Base-by-base conservation (phyloP, 2,329 filamentous ascomycete species). In the Gliomastix tumulicola region DNA sequence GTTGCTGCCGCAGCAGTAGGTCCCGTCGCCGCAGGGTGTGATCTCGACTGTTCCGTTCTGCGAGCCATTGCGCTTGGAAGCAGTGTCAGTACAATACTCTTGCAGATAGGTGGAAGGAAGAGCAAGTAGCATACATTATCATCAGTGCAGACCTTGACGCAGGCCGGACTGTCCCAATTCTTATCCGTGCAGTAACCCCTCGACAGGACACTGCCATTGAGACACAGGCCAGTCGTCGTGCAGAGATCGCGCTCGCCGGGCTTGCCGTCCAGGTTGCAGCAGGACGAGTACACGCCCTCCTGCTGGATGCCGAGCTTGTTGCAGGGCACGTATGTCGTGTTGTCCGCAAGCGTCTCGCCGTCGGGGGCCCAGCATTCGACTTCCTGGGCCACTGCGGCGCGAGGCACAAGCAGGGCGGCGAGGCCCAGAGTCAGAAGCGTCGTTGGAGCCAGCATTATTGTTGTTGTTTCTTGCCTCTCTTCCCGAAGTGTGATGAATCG, bases 231-330 rank as follows among this genome's bases (percentile, higher is more conserved):
- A 5, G 44, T 46, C 3, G 48, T 39, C 4, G 50, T 45, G 43
- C 55, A 57, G 18, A 49, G 37, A 31, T 57, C 53, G 25, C 52
- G 44, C 21, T 44, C 32, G 1, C 23, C 35, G 2, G 45, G 22
- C 4, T 43, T 36, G 15, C 52, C 53, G 34, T 54, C 50, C 3
- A 57, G 40, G 11, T 44, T 44, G 35, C 55, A 57, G 28, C 55
- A 57, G 32, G 47, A 53, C 3, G 55, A 57, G 32, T 49, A 46
- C 22, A 55, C 42, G 28, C 50, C 52, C 3, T 40, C 33, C 40
- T 54, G 46, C 13, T 43, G 44, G 33, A 55, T 54, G 8, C 54
- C 54, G 10, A 55, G 49, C 36, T 55, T 55, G 40, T 57, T 57
- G 41, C 54, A 57, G 2, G 54, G 51, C 6, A 56, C 49, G 32